These are phyloP conservation scores for Pleurotus pulmonarius DNA, from an alignment of 768 basidiomycete genomes.

Conservation along the genomic window DNA sequence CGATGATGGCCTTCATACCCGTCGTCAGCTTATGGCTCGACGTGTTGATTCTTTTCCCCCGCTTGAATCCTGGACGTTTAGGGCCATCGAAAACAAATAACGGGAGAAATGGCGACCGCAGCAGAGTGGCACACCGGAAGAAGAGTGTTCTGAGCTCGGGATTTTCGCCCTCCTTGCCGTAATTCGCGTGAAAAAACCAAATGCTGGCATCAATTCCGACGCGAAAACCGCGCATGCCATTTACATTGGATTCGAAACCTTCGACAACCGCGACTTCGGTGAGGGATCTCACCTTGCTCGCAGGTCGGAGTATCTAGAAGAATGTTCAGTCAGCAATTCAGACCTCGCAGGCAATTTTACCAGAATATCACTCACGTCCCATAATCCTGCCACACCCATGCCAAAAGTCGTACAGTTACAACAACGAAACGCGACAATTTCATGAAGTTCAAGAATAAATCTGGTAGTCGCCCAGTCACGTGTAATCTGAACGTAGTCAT, in stretches of 20 bases:
- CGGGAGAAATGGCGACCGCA: constrained; percentile 76
- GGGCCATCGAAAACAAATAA: constrained; percentile 94
- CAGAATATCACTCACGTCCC: constrained; percentile 35
- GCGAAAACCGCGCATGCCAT: constrained; percentile 67
- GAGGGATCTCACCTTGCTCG: constrained; percentile 67
- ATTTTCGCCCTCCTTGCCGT: constrained; percentile 79
- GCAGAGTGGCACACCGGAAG: constrained; percentile 79
- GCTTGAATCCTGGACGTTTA: constrained; percentile 75
- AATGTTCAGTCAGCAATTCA: not conserved
- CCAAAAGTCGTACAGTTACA: not conserved
- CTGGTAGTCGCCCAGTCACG: too few species aligned
- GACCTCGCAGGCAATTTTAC: not conserved
- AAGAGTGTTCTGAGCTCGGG: constrained; percentile 80
- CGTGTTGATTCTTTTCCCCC: constrained; percentile 70
- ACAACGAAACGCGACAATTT: too few species aligned
- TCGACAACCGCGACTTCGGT: constrained; percentile 73
- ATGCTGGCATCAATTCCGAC: constrained; percentile 88
- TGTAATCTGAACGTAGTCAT: too few species aligned
- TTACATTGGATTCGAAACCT: constrained; percentile 67
- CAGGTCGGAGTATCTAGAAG: constrained; percentile 61
- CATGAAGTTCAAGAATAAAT: too few species aligned
- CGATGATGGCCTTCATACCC: constrained; percentile 78
- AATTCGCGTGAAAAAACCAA: constrained; percentile 79
- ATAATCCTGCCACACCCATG: constrained; percentile 49
- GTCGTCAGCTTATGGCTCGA: constrained; percentile 62